Base-by-base conservation (phyloP, 2,329 filamentous ascomycete genomes). In the Madurella fahalii region DNA sequence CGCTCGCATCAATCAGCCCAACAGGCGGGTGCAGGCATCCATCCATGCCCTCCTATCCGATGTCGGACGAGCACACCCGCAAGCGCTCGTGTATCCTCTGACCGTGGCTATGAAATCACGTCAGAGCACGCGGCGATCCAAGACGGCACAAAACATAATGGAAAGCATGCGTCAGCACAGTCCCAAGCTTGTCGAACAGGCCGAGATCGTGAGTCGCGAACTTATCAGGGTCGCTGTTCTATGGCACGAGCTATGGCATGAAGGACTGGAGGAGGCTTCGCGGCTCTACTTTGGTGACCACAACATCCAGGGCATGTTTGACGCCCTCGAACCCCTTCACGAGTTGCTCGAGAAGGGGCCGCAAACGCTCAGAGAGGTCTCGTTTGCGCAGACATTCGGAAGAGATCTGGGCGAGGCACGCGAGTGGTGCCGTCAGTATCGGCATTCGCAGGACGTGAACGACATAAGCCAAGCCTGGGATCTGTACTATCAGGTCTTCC, bases 211-310 rank as follows among this genome's bases (percentile, higher is more conserved):
- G 62, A 97, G 93, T 69, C 89, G 94, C 66, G 95, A 99, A 69
- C 83, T 99, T 53, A 97, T 99, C 67, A 86, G 94, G 49, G 95
- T 99, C 56, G 94, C 94, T 15, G 93, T 99, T 2, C 73, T 99
- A 20, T 99, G 95, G 95, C 94, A 99, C 67, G 94, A 99, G 67
- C 88, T 95, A 61, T 99, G 94, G 94, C 94, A 99, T 63, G 95
- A 99, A 71, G 95, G 89, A 30, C 79, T 99, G 15, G 94, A 99
- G 71, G 95, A 99, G 74, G 95, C 94, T 1, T 96, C 91, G 32
- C 84, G 94, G 50, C 77, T 99, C 16, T 99, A 97, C 77, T 99
- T 99, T 72, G 94, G 93, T 56, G 93, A 97, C 65, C 88, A 95
- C 66, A 96, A 99, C 70, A 94, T 97, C 43, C 89, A 96, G 58